These are phyloP conservation scores for Sordariomycetes sp. DNA, from an alignment of 2,329 filamentous ascomycete genomes.

Conservation along the genomic window DNA sequence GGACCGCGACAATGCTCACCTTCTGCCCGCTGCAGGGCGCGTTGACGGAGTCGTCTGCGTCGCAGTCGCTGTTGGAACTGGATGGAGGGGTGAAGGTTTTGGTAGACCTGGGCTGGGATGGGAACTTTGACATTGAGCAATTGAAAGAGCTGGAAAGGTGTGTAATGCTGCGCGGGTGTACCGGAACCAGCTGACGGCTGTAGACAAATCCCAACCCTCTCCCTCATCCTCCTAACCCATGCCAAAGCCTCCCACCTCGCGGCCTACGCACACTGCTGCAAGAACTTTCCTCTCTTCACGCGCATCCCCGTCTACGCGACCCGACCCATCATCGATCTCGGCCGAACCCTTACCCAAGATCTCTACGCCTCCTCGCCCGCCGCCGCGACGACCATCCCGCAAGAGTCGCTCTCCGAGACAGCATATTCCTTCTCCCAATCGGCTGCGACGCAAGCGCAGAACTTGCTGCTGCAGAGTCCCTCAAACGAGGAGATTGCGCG, in stretches of 20 bases:
- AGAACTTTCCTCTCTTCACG: slow-evolving; percentile 84
- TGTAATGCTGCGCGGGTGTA: slow-evolving; percentile 12
- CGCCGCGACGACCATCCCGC: slow-evolving; percentile 76
- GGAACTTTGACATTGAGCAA: slow-evolving; percentile 73
- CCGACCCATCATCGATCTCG: slow-evolving; percentile 83
- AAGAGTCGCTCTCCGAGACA: slow-evolving; percentile 59
- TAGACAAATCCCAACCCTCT: slow-evolving; percentile 84
- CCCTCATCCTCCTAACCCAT: slow-evolving; percentile 88
- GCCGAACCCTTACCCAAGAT: slow-evolving; percentile 83
- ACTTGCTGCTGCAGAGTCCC: slow-evolving; percentile 59
- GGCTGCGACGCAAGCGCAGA: slow-evolving; percentile 32
- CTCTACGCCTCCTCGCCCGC: slow-evolving; percentile 83
- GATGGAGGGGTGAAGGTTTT: slow-evolving; percentile 95
- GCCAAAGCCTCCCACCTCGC: slow-evolving; percentile 86
- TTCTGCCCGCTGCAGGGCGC: slow-evolving; percentile 90
- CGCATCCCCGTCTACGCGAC: slow-evolving; percentile 94
- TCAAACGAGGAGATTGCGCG: slow-evolving; percentile 81
- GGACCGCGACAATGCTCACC: slow-evolving; percentile 74
- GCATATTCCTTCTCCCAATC: slow-evolving; percentile 44
- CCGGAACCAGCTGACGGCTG: not conserved
- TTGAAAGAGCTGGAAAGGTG: slow-evolving; percentile 87
- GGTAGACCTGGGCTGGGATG: slow-evolving; percentile 93
- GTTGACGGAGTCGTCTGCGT: slow-evolving; percentile 76
- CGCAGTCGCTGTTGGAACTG: slow-evolving; percentile 91
- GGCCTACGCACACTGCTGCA: slow-evolving; percentile 94